Evolutionary conservation across 75 land plant species (phyloP), one percentile per base, ranked within the genome.

Genomic region (Larix kaempferi): DNA sequence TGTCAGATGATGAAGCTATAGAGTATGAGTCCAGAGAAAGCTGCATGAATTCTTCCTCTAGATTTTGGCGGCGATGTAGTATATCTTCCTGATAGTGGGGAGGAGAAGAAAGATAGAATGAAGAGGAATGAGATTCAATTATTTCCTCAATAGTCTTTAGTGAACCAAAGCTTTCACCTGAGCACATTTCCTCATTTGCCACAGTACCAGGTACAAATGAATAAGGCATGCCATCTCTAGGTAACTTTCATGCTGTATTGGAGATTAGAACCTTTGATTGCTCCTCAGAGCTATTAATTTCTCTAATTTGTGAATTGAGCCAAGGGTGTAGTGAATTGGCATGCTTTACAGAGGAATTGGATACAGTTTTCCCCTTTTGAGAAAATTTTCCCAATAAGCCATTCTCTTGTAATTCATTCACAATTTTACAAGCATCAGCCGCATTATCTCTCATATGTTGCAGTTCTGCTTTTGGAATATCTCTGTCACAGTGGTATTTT

Each of bases 11-110:
- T 23, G 81, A 84, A 26, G 81, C 85, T 23, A 89, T 77, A 64
- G 86, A 89, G 44, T 75, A 77, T 35, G 94, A 85, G 21, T 89
- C 92, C 61, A 89, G 83, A 52, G 96, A 87, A 17, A 87, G 79
- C 39, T 90, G 92, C 71, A 97, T 65, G 78, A 91, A 78, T 78
- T 97, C 98, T 71, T 89, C 92, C 74, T 84, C 92, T 59, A 91
- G 66, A 60, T 83, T 69, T 21, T 90, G 98, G 35, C 95, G 91
- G n/a, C 88, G 91, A 71, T 89, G 90, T 29, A 97, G 76, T 76
- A 94, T 88, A 59, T 87, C 99, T 76, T 89, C 80, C 74, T 89
- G 77, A 77, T 87, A 97, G 55, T 94, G 98, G 59, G 99, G 99
- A 5, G 99, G 98, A 25, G 95, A 94, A 56, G 88, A 80, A 77